A percentile compares a stretch with the other conserved stretches of the same genome.
These are phyloP conservation scores for Colletotrichum zoysiae DNA, from an alignment of 2,329 filamentous ascomycete species.

Conservation along the genomic window DNA sequence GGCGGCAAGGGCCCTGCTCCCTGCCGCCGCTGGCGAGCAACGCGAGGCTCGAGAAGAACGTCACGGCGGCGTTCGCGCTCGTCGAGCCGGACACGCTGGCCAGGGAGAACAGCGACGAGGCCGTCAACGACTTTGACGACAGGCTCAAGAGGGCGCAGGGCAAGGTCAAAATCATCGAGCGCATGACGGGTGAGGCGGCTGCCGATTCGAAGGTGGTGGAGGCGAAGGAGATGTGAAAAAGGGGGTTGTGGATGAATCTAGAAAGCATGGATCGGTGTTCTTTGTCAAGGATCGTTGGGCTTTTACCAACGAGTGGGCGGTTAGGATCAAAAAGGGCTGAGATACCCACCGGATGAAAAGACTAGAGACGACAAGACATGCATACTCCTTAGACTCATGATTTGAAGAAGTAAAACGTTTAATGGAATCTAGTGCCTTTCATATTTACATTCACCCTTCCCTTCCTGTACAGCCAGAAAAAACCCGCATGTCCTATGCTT, in stretches of 20 bases:
- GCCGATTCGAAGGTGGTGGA: slow-evolving; percentile 22
- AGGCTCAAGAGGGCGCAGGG: slow-evolving; percentile 84
- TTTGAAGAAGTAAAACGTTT: slow-evolving; percentile 21
- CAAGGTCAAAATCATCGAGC: slow-evolving; percentile 88
- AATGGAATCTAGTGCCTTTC: slow-evolving; percentile 47
- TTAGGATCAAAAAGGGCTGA: not conserved
- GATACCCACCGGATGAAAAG: slow-evolving; percentile 10
- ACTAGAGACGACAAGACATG: not conserved
- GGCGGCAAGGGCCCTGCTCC: slow-evolving; percentile 37
- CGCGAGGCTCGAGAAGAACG: slow-evolving; percentile 79
- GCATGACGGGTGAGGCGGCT: slow-evolving; percentile 64
- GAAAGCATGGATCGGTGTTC: not conserved
- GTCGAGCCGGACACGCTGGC: slow-evolving; percentile 83
- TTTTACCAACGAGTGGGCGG: not conserved
- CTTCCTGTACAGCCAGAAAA: slow-evolving; percentile 44
- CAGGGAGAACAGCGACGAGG: slow-evolving; percentile 87
- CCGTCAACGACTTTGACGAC: slow-evolving; percentile 92
- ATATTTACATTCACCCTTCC: slow-evolving; percentile 48
- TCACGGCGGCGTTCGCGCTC: slow-evolving; percentile 80
- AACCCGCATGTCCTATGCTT: slow-evolving; percentile 45
- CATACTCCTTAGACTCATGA: not conserved
- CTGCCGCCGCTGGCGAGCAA: slow-evolving; percentile 64
- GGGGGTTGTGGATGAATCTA: not conserved
- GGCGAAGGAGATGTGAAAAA: slow-evolving; percentile 15
- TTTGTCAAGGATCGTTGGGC: not conserved